Evolutionary conservation across 1,139 yeast genomes (phyloP), one percentile per base, ranked within the genome.

Genomic region (Meyerozyma carpophila): DNA sequence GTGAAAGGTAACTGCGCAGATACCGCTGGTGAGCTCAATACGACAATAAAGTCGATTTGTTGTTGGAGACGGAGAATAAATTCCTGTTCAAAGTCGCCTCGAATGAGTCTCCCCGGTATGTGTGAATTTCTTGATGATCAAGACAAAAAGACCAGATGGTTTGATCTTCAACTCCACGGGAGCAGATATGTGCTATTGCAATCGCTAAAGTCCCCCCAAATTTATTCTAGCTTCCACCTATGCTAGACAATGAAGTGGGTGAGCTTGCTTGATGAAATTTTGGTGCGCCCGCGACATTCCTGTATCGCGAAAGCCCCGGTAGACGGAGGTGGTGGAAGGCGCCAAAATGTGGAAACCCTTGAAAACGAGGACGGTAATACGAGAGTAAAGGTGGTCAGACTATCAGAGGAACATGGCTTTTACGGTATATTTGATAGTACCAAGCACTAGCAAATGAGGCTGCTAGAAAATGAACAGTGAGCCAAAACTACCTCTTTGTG

Each of bases 211-310:
- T 8, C 34, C 34, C 34, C 34, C 16, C 10, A 31, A 14, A 31
- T 9, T 21, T n/a, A 13, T 34, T 34, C 37, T 34, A 34, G 37
- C 37, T 34, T 34, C 25, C 37, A 34, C 26, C 37, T 34, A 18
- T 18, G 26, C 37, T 34, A 34, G 26, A 34, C 26, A 11, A 11
- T 10, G n/a, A 18, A 11, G 25, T 34, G 37, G 37, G 26, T 34
- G 37, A 34, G n/a, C 26, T 34, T 21, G 37, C 25, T 21, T 34
- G 37, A 18, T 34, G 37, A 34, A 34, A 18, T 34, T 34, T 34
- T 34, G 26, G 37, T 34, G 37, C 8, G 37, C 7, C 11, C 25
- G 26, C 37, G 37, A 34, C 37, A 34, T 34, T 34, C 37, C 26
- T 34, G 37, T 11, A 14, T 10, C n/a, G 10, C 37, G 27, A 34